Base-by-base conservation (phyloP, 2,329 filamentous ascomycete species). In the Aspergillus chevalieri region DNA sequence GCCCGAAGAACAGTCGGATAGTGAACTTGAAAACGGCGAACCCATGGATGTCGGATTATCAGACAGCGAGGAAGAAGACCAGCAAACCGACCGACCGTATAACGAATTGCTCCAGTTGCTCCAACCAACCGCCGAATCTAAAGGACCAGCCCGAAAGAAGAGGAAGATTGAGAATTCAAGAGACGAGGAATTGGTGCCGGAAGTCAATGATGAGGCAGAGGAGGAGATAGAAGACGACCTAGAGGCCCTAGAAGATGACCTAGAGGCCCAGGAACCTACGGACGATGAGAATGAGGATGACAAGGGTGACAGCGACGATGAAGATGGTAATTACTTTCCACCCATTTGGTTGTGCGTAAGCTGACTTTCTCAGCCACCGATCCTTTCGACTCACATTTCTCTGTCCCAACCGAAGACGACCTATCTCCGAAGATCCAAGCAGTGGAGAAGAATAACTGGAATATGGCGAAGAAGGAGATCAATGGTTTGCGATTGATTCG, bases 361-460 rank as follows among this genome's bases (percentile, higher is more conserved):
- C 76, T 44, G 78, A 80, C 41, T 75, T 75, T 79, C 12, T 75
- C 82, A 54, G 66, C 73, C 24, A 71, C 70, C 4, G 87, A 95
- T 65, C 86, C 89, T 0, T 96, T 94, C 62, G 86, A 93, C 55
- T 71, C 75, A 6, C 92, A 96, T 69, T 95, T 94, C 65, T 81
- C 82, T 30, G 77, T 77, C 39, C 82, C 84, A 0, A 79, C 91
- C 43, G 80, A 86, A 44, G 75, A 78, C 5, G 69, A 78, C 39
- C 70, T 89, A 6, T 71, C 77, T 1, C 70, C 72, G 57, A 79
- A 70, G 33, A 61, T 81, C 33, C 69, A 77, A 51, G 67, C 72
- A 17, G 70, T 76, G 26, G 62, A 70, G 6, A 63, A 70, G 9
- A 76, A 75, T 42, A 69, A 76, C 52, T 83, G 78, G 80, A 63